Evolutionary conservation across 164 flowering plant species (phyloP).

Genomic region (Dillenia turbinata): DNA sequence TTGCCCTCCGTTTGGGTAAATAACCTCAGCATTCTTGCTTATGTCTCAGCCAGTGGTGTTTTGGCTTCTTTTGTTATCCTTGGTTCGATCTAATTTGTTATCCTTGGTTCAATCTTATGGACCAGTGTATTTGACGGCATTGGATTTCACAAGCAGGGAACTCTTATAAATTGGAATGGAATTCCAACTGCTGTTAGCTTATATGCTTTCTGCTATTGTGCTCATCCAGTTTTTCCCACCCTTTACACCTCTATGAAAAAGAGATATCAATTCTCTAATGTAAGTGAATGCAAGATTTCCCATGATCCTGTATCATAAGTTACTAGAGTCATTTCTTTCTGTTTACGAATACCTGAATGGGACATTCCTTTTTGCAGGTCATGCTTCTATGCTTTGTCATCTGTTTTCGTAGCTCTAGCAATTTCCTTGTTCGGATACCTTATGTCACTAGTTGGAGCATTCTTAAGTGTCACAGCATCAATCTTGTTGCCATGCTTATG

Average conservation of each 20-base stretch:
- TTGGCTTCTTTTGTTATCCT: conserved; percentile 52
- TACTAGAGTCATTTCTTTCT: neutral
- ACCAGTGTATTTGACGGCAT: conserved; percentile 53
- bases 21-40: conserved; percentile 45
- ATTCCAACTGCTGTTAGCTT: conserved; percentile 68
- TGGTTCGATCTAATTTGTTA: conserved; percentile 39
- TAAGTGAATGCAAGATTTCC: conserved; percentile 16
- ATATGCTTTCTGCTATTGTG: conserved; percentile 72
- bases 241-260: conserved; percentile 68
- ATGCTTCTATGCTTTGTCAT: conserved; percentile 52
- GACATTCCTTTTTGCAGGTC: conserved; percentile 43
- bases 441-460: conserved; percentile 59
- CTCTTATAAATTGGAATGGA: conserved; percentile 38
- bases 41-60: conserved; percentile 69
- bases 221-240: conserved; percentile 86
- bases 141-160: conserved; percentile 56
- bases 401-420: conserved; percentile 38
- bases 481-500: conserved; percentile 57
- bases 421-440: conserved; percentile 48
- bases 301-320: neutral
- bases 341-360: neutral
- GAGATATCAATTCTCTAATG: conserved; percentile 57
- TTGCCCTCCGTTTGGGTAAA: conserved; percentile 63
- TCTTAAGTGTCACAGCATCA: conserved; percentile 40
- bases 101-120: too few species aligned